A percentile compares a stretch with the other conserved stretches of the same genome.
Evolutionary conservation across 2,329 filamentous ascomycete species (phyloP).

Genomic region (Mycosphaerella arachidis): DNA sequence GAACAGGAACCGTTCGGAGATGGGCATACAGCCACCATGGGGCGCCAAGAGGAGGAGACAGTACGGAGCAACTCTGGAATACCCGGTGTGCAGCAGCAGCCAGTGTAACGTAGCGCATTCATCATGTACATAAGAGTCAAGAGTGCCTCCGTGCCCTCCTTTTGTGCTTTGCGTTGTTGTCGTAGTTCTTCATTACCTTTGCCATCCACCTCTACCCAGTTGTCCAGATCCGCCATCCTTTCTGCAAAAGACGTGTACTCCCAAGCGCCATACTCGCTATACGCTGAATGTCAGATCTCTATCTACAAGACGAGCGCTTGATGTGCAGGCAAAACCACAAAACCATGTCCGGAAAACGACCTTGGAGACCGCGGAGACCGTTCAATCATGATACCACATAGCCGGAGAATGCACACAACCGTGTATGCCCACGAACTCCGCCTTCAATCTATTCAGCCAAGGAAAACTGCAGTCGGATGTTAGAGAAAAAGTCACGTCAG

Average conservation of each 20-base stretch:
- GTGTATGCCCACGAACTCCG: not conserved
- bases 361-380: not conserved
- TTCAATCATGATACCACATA: not conserved
- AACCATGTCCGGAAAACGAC: not conserved
- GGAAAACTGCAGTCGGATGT: conserved; percentile 32
- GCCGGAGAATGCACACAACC: not conserved
- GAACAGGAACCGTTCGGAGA: not conserved
- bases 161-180: not conserved
- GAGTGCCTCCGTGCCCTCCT: not conserved
- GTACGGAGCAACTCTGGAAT: not conserved
- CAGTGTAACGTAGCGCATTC: not conserved
- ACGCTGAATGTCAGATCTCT: not conserved
- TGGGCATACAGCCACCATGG: not conserved
- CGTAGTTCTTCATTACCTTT: not conserved
- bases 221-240: not conserved
- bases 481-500: not conserved
- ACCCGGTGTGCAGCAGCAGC: not conserved
- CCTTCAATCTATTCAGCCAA: conserved; percentile 31
- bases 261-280: conserved; percentile 2
- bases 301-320: not conserved
- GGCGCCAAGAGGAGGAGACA: not conserved
- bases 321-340: not conserved
- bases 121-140: not conserved
- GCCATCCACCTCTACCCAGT: not conserved
- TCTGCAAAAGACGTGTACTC: not conserved